phyloP scores from a whole-genome alignment of 352 stramenopile genomes.

The Phytophthora aleatoria region DNA sequence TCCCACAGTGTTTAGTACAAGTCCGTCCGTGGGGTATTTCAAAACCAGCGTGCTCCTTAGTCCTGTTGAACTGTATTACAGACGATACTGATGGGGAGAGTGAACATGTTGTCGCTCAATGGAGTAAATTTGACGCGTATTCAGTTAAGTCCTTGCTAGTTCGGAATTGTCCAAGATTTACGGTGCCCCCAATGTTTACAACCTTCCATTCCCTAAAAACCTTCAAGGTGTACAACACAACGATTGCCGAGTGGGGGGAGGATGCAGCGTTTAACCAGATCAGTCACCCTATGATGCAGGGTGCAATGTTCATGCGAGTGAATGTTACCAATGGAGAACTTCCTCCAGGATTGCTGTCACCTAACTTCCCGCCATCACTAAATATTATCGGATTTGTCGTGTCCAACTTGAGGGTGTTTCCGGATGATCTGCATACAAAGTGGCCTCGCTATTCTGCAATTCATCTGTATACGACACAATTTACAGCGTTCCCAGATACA shows the following conservation, averaged over 20 bases:
- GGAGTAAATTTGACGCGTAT: conserved; percentile 21
- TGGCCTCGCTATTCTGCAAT: conserved; percentile 32
- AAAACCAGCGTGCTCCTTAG: conserved; percentile 28
- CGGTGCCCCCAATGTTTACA: conserved; percentile 18
- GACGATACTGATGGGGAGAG: conserved; percentile 16
- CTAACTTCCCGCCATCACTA: conserved; percentile 23
- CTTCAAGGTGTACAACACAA: conserved; percentile 43
- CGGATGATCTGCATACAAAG: conserved; percentile 35
- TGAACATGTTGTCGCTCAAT: conserved; percentile 11
- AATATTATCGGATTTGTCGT: conserved; percentile 34
- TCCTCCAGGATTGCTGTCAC: conserved; percentile 24
- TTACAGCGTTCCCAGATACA: conserved; percentile 27
- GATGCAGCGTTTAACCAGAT: conserved; percentile 23
- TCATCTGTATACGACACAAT: conserved; percentile 30
- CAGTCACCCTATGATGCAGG: conserved; percentile 21
- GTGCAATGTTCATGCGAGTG: conserved; percentile 21
- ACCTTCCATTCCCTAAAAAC: conserved; percentile 14
- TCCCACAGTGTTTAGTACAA: conserved; percentile 39
- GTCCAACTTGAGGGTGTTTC: conserved; percentile 29
- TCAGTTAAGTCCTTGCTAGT: conserved; percentile 24
- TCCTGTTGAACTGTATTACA: conserved; percentile 33
- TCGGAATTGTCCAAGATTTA: conserved; percentile 30
- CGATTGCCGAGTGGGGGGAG: conserved; percentile 27
- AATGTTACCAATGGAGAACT: conserved; percentile 33
- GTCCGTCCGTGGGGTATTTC: conserved; percentile 32